Evolutionary conservation across 768 basidiomycete species (phyloP).

Genomic region (Collybia mongolica): DNA sequence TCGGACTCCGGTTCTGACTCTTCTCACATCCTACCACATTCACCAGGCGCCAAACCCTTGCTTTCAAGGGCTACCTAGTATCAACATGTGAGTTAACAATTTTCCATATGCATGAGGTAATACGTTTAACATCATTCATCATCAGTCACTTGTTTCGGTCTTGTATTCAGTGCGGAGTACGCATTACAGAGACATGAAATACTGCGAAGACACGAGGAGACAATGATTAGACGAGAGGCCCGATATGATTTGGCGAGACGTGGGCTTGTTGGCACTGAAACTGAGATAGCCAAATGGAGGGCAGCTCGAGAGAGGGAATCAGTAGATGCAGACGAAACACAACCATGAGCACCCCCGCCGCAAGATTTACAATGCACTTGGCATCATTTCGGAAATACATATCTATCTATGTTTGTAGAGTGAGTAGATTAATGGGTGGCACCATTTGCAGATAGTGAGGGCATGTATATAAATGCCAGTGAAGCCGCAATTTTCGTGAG

Average conservation of each 20-base stretch:
- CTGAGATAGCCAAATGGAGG: constrained; percentile 82
- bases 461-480: neutral
- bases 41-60: constrained; percentile 70
- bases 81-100: constrained; percentile 55
- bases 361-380: neutral
- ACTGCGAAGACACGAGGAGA: constrained; percentile 63
- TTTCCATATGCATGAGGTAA: neutral
- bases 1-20: neutral
- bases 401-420: constrained; percentile 8
- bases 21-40: constrained; percentile 2
- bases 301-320: constrained; percentile 24
- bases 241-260: constrained; percentile 70
- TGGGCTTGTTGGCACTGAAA: constrained; percentile 79
- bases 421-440: neutral
- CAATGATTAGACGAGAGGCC: constrained; percentile 68
- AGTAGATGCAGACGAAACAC: constrained; percentile 1
- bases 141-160: constrained; percentile 60
- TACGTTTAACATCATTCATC: neutral
- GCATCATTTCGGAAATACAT: constrained; percentile 2
- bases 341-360: neutral
- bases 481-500: neutral
- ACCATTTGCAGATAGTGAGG: neutral
- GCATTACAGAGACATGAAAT: constrained; percentile 74
- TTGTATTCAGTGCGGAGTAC: constrained; percentile 74
- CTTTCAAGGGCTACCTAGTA: constrained; percentile 79